Conservation (phyloP, 148 eudicot species). For the Rhododendron williamsianum region DNA sequence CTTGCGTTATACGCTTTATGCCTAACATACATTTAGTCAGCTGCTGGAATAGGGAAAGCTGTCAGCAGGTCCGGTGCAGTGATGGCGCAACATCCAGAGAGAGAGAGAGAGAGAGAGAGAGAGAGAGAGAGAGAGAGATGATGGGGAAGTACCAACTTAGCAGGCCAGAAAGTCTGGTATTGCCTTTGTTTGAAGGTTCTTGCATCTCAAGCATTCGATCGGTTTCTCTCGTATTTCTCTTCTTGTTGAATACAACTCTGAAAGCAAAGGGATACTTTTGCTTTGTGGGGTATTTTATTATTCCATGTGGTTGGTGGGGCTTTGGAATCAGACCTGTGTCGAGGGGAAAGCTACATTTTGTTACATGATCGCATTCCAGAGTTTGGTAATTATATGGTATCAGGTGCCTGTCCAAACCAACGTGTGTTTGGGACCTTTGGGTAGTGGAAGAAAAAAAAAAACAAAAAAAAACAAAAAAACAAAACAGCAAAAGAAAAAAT, state of each 20-base stretch:
- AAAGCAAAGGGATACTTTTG: not conserved
- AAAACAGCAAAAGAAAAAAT: not conserved
- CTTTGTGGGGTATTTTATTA: not conserved
- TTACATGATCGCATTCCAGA: not conserved
- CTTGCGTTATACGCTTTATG: not conserved
- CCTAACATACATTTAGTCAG: not conserved
- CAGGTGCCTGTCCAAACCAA: not conserved
- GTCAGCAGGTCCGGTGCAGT: not conserved
- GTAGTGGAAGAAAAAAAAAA: not conserved
- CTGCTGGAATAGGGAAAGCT: not conserved
- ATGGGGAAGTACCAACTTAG: constrained; percentile 15
- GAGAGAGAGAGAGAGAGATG: not conserved
- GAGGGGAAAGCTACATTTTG: not conserved
- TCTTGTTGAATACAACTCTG: not conserved
- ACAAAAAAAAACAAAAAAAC: not conserved
- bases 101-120: not conserved
- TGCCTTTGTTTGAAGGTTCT: constrained; percentile 24
- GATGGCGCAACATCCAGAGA: not conserved
- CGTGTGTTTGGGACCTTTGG: not conserved
- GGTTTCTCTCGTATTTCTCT: not conserved
- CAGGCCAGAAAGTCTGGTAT: not conserved
- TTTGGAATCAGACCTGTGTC: not conserved
- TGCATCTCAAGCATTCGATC: constrained; percentile 20
- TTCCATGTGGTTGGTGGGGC: not conserved
- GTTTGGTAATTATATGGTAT: not conserved